Evolutionary conservation across 495 filamentous ascomycete species (phyloP), one percentile per base, ranked within the genome.

Genomic region (Darksidea phi): DNA sequence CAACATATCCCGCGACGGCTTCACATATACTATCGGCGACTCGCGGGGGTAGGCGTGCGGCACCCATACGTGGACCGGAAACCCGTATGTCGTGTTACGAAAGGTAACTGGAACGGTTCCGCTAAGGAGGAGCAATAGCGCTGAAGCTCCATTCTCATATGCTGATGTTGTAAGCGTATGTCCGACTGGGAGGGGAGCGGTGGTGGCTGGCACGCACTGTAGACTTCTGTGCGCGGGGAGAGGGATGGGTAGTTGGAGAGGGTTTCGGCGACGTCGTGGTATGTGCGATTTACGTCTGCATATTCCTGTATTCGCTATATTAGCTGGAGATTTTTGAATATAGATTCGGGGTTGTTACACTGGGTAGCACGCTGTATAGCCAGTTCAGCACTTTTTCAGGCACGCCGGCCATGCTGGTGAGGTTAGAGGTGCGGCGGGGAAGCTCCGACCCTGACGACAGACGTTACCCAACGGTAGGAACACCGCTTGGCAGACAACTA

Each of bases 41-140:
- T 95, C 88, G 36, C 82, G 81, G 32, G 94, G 95, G 69, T 98
- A 98, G 26, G 85, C 83, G 66, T 94, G 90, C 1, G 95, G 94
- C n/a, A 98, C 81, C 95, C 95, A 98, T 82, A 97, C 64, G 61
- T 89, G 84, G 53, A 98, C 80, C 10, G 94, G 94, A 59, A 97
- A 96, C 54, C 89, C 85, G 74, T 97, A 98, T 12, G 86, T 88
- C 15, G 86, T 84, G 68, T 91, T 92, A 67, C 94, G 88, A 75
- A 96, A 98, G 53, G 77, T 71, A 47, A 94, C 90, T 43, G 94
- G 93, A 23, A 98, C 75, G 13, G 91, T 96, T 59, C 94, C 94
- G 57, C 83, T 82, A 23, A 98, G 81, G 60, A 89, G 88, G 53
- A 98, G 79, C 61, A 98, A 86, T 42, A 98, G 86, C 45, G 92